phyloP scores from a whole-genome alignment of 1,139 yeast species.

The Kodamaea sp. region DNA sequence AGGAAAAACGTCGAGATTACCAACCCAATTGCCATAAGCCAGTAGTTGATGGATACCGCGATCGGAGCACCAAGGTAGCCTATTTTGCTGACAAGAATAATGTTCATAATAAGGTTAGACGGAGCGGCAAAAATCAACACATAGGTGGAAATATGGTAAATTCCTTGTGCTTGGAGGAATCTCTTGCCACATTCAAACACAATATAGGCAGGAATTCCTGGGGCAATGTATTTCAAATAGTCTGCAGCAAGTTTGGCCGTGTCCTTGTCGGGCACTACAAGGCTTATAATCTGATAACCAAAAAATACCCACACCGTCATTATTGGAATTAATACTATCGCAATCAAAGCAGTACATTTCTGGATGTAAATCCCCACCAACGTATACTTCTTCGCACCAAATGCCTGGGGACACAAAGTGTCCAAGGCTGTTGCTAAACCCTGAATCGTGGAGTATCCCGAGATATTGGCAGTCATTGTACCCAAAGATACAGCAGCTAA shows the following conservation, averaged over 20 bases:
- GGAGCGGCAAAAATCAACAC: slow-evolving; percentile 56
- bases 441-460: slow-evolving; percentile 59
- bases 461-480: slow-evolving; percentile 60
- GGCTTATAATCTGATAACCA: slow-evolving; percentile 39
- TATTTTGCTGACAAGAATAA: slow-evolving; percentile 39
- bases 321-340: slow-evolving; percentile 50
- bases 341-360: slow-evolving; percentile 54
- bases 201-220: slow-evolving; percentile 59
- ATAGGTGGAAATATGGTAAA: slow-evolving; percentile 53
- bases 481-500: slow-evolving; percentile 64
- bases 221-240: slow-evolving; percentile 50
- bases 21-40: slow-evolving; percentile 55
- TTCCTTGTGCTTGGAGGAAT: slow-evolving; percentile 55
- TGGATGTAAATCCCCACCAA: slow-evolving; percentile 56
- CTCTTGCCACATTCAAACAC: slow-evolving; percentile 56
- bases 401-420: slow-evolving; percentile 74
- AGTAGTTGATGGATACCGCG: slow-evolving; percentile 57
- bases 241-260: slow-evolving; percentile 55
- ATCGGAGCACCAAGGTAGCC: slow-evolving; percentile 62
- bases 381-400: slow-evolving; percentile 54
- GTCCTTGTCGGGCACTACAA: slow-evolving; percentile 45
- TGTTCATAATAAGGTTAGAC: slow-evolving; percentile 51
- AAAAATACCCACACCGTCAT: slow-evolving; percentile 51
- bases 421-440: slow-evolving; percentile 80
- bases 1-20: slow-evolving; percentile 39